Percentiles rank a stretch among this genome's conserved stretches.
Conservation (phyloP, 768 basidiomycete genomes). For the Kwoniella dejecticola region DNA sequence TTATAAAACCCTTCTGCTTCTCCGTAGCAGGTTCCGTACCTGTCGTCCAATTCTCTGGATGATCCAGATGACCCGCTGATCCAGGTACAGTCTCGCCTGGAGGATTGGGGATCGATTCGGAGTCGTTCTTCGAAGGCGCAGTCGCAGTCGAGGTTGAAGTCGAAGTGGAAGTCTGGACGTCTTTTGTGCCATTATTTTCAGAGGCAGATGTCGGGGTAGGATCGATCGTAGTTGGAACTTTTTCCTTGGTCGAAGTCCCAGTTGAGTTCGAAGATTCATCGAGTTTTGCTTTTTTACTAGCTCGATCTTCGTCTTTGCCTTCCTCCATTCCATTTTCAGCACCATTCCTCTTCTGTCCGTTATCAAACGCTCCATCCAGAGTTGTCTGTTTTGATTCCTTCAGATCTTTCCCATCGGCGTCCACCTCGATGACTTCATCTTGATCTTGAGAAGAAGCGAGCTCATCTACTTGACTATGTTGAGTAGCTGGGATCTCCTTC, state of each 20-base stretch:
- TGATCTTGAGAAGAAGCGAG: not conserved
- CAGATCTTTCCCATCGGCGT: constrained; percentile 12
- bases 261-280: not conserved
- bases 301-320: constrained; percentile 5
- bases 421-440: not conserved
- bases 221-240: not conserved
- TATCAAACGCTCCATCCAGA: constrained; percentile 11
- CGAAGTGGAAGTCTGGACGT: not conserved
- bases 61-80: constrained; percentile 43
- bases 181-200: not conserved
- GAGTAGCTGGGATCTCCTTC: not conserved
- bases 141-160: not conserved
- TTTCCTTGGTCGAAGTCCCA: not conserved
- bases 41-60: constrained; percentile 55
- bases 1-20: constrained; percentile 54
- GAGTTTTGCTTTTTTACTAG: constrained; percentile 16
- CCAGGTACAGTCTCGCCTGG: constrained; percentile 27
- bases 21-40: constrained; percentile 54
- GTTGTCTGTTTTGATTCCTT: constrained; percentile 19
- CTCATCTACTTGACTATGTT: not conserved
- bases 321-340: not conserved
- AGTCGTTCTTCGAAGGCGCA: not conserved
- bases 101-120: not conserved
- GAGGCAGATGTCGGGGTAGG: not conserved
- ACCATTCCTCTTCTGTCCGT: no score